Conservation (phyloP, 192 early-diverging fungal genomes). For the Dimargaris cristalligena region DNA sequence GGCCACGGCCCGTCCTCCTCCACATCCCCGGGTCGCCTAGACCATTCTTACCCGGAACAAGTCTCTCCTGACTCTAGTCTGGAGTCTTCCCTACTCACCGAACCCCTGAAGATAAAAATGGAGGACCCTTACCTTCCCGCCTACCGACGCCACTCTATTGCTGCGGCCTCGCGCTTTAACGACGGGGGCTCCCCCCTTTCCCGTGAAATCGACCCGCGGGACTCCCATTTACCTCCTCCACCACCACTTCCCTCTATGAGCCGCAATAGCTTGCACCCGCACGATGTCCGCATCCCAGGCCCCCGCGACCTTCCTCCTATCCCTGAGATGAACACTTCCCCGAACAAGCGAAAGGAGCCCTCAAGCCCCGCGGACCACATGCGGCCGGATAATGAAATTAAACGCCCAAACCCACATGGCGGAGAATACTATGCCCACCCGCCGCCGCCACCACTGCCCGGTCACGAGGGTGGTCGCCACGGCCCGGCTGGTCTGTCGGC, state of each 20-base stretch:
- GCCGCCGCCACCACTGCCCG: background rate
- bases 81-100: background rate
- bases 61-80: background rate
- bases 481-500: background rate
- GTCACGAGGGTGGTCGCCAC: too few relatives aligned
- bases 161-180: background rate
- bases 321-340: background rate
- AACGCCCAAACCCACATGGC: background rate
- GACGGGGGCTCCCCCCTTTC: slow-evolving; percentile 1
- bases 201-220: slow-evolving; percentile 1
- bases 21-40: background rate
- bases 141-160: slow-evolving; percentile 4
- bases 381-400: background rate
- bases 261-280: background rate
- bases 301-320: slow-evolving; percentile 2
- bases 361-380: background rate
- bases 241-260: background rate
- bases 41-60: background rate
- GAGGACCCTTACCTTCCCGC: background rate
- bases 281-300: background rate
- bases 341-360: slow-evolving; percentile 2
- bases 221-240: background rate
- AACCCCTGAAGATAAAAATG: background rate
- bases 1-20: background rate
- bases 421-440: background rate